Conservation (phyloP, 2,329 filamentous ascomycete genomes). For the Trichophyton mentagrophytes region DNA sequence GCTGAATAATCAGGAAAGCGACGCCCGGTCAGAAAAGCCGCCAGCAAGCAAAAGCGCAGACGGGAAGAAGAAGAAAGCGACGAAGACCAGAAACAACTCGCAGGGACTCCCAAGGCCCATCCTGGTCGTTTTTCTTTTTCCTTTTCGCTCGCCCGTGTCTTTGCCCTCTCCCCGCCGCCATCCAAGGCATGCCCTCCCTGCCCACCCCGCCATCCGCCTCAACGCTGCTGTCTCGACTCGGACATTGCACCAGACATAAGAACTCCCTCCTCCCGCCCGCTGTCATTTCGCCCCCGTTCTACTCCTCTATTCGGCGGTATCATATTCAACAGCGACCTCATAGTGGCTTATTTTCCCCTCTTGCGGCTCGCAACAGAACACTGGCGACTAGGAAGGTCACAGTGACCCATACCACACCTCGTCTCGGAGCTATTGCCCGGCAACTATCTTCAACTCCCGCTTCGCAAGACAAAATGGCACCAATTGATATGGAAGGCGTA, state of each 20-base stretch:
- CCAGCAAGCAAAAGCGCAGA: neutral
- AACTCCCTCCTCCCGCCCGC: neutral
- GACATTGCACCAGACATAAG: neutral
- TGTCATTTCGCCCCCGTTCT: neutral
- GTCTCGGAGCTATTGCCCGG: slow-evolving; percentile 29
- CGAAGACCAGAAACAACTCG: neutral
- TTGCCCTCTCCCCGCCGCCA: neutral
- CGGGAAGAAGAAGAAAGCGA: neutral
- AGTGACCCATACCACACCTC: slow-evolving; percentile 13
- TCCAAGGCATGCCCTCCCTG: slow-evolving; percentile 9
- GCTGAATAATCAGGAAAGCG: slow-evolving; percentile 1
- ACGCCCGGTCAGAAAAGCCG: neutral
- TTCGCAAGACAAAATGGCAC: slow-evolving; percentile 25
- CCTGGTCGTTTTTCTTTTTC: neutral
- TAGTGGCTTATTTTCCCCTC: slow-evolving; percentile 3
- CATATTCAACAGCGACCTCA: neutral
- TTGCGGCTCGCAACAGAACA: neutral
- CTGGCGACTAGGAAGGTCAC: neutral
- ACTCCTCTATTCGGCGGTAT: neutral
- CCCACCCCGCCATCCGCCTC: slow-evolving; percentile 2
- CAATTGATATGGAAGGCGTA: slow-evolving; percentile 22
- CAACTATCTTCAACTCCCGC: slow-evolving; percentile 24
- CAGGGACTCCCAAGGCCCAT: neutral
- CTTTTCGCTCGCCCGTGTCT: neutral
- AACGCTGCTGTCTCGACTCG: neutral